phyloP scores from a whole-genome alignment of 495 filamentous ascomycete species.

The Diplogelasinospora grovesii region DNA sequence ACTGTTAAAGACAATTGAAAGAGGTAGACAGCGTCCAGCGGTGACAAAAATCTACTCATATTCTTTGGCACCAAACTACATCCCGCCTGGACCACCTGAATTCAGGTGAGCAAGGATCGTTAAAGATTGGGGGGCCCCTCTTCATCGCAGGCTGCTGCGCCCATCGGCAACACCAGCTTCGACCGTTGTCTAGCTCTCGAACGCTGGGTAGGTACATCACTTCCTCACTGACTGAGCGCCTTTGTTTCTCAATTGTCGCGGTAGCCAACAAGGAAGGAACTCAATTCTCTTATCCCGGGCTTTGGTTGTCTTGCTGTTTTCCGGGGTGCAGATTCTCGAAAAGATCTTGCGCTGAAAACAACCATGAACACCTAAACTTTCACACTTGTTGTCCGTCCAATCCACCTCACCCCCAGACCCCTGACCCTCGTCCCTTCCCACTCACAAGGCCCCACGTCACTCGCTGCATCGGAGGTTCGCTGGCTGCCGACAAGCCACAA shows the following conservation, averaged over 20 bases:
- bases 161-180: neutral
- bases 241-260: no score
- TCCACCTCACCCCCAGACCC: no score
- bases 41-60: no score
- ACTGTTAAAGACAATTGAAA: slow-evolving; percentile 1
- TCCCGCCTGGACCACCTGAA: neutral
- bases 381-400: no score
- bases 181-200: neutral
- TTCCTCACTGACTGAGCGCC: neutral
- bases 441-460: no score
- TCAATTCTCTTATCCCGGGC: neutral
- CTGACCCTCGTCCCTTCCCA: no score
- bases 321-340: neutral
- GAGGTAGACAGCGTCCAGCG: no score
- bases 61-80: slow-evolving; percentile 1
- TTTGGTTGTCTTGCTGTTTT: neutral
- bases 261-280: no score
- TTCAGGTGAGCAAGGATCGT: neutral
- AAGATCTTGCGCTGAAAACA: neutral
- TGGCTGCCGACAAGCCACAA: no score
- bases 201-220: neutral
- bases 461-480: no score
- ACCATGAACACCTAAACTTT: neutral
- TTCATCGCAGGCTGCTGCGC: neutral
- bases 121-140: neutral